Conservation (phyloP, 2,329 filamentous ascomycete species). For the Alternaria angustiovoidea region DNA sequence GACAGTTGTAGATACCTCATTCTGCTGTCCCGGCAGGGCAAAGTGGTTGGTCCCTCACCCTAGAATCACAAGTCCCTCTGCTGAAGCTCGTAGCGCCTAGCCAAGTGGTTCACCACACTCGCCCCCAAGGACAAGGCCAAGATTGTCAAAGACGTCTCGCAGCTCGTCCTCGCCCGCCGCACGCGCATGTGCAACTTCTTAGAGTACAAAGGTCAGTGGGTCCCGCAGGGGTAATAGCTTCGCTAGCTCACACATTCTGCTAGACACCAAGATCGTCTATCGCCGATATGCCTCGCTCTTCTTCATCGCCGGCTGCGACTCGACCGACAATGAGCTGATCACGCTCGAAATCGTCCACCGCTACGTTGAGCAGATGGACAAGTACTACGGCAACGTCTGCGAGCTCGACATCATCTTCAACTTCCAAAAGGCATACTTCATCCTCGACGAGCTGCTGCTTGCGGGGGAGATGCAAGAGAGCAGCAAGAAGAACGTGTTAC, state of each 20-base stretch:
- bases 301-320: constrained; percentile 97
- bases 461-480: constrained; percentile 98
- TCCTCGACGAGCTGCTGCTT: constrained; percentile 92
- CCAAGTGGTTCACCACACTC: constrained; percentile 99
- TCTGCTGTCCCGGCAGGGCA: constrained; percentile 95
- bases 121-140: constrained; percentile 99
- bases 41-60: constrained; percentile 78
- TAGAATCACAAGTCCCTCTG: constrained; percentile 32
- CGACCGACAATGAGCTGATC: constrained; percentile 98
- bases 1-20: constrained; percentile 80
- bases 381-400: constrained; percentile 99
- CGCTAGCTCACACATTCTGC: constrained; percentile 37
- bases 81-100: constrained; percentile 75
- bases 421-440: constrained; percentile 99
- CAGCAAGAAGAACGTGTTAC: constrained; percentile 97
- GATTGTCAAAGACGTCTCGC: constrained; percentile 99
- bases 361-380: constrained; percentile 99
- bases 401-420: constrained; percentile 99
- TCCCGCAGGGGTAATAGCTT: constrained; percentile 20
- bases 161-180: constrained; percentile 91
- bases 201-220: constrained; percentile 87
- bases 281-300: constrained; percentile 98
- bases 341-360: constrained; percentile 98
- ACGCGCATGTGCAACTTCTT: constrained; percentile 99
- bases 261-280: constrained; percentile 98